A percentile compares a stretch with the other conserved stretches of the same genome.
Conservation (phyloP, 23 red algal genomes). For the Agarophyton chilense region DNA sequence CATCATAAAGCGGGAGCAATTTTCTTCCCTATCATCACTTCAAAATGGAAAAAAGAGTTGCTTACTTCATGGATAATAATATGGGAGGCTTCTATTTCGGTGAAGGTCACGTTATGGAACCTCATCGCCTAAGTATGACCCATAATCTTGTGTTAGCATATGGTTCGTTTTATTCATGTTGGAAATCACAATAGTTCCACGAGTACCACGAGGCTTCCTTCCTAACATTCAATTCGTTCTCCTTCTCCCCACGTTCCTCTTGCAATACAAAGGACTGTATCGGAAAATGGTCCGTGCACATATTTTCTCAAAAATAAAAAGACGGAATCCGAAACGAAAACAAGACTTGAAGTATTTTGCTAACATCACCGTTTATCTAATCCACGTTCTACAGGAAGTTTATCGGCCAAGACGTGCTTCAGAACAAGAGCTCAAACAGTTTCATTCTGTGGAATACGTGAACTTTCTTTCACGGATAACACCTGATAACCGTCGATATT, state of each 20-base stretch:
- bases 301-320: neutral
- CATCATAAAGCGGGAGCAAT: neutral
- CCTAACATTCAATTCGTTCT: neutral
- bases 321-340: no score
- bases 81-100: constrained; percentile 87
- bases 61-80: constrained; percentile 78
- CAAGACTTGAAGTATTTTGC: no score
- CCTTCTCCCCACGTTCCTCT: neutral
- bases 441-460: constrained; percentile 68
- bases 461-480: constrained; percentile 46
- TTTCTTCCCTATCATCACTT: neutral
- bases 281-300: constrained; percentile 20
- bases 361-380: neutral
- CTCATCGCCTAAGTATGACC: constrained; percentile 83
- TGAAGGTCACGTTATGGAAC: constrained; percentile 89
- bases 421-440: constrained; percentile 32
- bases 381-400: constrained; percentile 30
- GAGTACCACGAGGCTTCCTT: neutral
- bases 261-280: constrained; percentile 26
- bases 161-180: constrained; percentile 42
- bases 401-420: constrained; percentile 51
- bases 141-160: constrained; percentile 88
- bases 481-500: constrained; percentile 16
- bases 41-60: constrained; percentile 54
- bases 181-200: no score